These are phyloP conservation scores for Irpex lacteus DNA, from an alignment of 1,284 basidiomycete species.

Conservation along the genomic window DNA sequence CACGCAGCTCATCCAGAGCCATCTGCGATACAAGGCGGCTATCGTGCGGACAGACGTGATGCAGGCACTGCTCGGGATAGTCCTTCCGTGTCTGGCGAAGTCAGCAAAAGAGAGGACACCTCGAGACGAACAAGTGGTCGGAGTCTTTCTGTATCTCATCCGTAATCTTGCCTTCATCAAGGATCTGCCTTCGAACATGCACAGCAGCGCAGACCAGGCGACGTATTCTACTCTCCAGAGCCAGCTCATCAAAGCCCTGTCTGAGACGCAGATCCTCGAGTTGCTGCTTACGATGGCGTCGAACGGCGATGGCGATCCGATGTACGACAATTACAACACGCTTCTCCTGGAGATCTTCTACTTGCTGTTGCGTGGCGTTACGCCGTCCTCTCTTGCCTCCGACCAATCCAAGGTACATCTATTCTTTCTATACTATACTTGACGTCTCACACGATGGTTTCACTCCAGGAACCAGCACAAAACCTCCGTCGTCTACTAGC, in stretches of 20 bases:
- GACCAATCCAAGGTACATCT: constrained; percentile 68
- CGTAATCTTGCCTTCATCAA: constrained; percentile 90
- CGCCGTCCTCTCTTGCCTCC: constrained; percentile 55
- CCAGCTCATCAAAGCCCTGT: constrained; percentile 68
- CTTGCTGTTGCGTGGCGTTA: constrained; percentile 78
- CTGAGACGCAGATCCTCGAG: constrained; percentile 73
- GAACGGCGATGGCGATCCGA: constrained; percentile 64
- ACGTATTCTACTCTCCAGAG: constrained; percentile 78
- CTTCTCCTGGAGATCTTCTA: constrained; percentile 89
- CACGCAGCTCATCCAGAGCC: constrained; percentile 75
- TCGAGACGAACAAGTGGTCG: constrained; percentile 83
- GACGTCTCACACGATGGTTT: constrained; percentile 6
- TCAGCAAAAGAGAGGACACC: constrained; percentile 62
- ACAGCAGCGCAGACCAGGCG: constrained; percentile 70
- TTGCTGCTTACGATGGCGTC: constrained; percentile 83
- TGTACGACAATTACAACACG: constrained; percentile 84
- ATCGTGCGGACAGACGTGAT: constrained; percentile 66
- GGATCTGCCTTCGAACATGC: constrained; percentile 70
- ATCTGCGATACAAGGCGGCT: constrained; percentile 85
- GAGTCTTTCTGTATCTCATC: constrained; percentile 84
- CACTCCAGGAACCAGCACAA: constrained; percentile 58
- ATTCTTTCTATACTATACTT: not conserved
- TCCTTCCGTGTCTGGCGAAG: constrained; percentile 69
- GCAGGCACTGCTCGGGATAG: constrained; percentile 65
- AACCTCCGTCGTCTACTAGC: constrained; percentile 72